Base-by-base conservation (phyloP, 1,139 yeast species). In the Hansenula sp. region DNA sequence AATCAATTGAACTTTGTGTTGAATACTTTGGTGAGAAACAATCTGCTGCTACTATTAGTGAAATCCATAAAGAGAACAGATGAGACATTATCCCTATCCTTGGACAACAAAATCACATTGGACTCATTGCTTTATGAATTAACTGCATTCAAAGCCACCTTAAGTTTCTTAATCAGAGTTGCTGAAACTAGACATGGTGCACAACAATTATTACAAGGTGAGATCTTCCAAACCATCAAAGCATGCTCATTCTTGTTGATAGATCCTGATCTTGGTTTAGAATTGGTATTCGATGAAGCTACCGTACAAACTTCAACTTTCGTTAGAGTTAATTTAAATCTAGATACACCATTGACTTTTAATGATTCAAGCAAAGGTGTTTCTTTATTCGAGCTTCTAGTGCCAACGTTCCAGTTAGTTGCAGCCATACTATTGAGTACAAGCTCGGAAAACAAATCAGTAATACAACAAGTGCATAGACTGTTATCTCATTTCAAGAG, bases 221-320 rank as follows among this genome's bases (percentile, higher is more conserved):
- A 86, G 43, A 63, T 84, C 11, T 84, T 89, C 61, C 73, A 79
- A 28, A 71, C 80, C 1, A 71, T 90, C 45, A 76, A 72, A 47
- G 71, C 76, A 27, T 78, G 86, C 39, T 67, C 68, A 30, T 77
- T 88, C 53, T 66, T 89, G 42, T 62, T 71, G 37, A 71, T 84
- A 40, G 96, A 90, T 60, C 93, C 95, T 0, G 96, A 89, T 58
- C 68, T 88, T 39, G 96, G 95, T 0, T 63, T 86, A 41, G 78
- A 74, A 34, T 53, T 75, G 24, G 55, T 59, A 17, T 63, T 74
- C 41, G 66, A 66, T 43, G 67, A 65, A 39, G 55, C 59, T 1
- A 54, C 60, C 5, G 53, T 57, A 24, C 58, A 61, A 37, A 59
- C 59, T 43, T 54, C 71, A 36, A 57, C 62, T 5, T 55, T 58